phyloP scores from a whole-genome alignment of 257 asterid genomes.

The Verbena officinalis region DNA sequence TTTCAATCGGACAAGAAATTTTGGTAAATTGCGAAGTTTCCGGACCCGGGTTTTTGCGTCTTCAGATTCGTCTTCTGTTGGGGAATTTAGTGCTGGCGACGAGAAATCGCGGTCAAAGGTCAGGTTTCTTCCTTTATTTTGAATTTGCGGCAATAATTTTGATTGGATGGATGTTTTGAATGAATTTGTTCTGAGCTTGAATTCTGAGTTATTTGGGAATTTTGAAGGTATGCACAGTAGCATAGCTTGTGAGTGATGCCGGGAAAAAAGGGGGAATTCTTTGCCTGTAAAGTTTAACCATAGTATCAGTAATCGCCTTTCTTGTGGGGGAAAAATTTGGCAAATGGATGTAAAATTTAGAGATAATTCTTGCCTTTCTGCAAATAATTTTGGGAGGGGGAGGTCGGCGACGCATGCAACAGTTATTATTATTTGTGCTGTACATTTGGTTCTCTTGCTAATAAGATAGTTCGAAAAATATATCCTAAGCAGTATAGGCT shows the following conservation, averaged over 20 bases:
- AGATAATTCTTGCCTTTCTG: conserved; percentile 15
- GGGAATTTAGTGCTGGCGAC: conserved; percentile 40
- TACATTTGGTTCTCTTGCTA: neutral
- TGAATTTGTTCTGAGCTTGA: neutral
- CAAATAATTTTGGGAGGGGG: neutral
- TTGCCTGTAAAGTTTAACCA: neutral
- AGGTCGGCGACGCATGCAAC: neutral
- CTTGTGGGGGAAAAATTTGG: conserved; percentile 1
- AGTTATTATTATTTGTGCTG: neutral
- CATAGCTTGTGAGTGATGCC: neutral
- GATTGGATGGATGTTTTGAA: conserved; percentile 13
- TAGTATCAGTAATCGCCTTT: neutral
- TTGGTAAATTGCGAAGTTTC: conserved; percentile 26
- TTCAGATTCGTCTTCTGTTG: conserved; percentile 44
- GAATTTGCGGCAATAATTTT: neutral
- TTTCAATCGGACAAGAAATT: conserved; percentile 16
- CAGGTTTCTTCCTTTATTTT: neutral
- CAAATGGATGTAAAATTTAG: neutral
- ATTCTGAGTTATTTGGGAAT: neutral
- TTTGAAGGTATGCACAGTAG: neutral
- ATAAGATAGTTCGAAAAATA: conserved; percentile 5
- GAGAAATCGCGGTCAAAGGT: conserved; percentile 63
- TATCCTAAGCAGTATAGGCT: neutral
- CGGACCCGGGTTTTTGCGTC: conserved; percentile 44
- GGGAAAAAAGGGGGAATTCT: neutral